Base-by-base conservation (phyloP, 2,329 filamentous ascomycete genomes). In the Fusarium graminum region DNA sequence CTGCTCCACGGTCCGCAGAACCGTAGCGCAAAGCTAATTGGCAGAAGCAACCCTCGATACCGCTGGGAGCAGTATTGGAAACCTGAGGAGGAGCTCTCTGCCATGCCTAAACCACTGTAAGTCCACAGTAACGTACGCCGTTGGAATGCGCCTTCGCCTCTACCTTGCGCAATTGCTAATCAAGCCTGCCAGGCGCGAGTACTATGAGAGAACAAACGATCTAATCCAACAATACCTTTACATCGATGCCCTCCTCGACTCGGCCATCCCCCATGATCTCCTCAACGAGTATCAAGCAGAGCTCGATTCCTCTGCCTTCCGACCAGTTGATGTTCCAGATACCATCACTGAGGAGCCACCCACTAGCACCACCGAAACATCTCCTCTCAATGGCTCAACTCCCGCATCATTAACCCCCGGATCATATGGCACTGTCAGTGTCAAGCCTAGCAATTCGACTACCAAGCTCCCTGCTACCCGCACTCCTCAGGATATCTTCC, bases 171-270 rank as follows among this genome's bases (percentile, higher is more conserved):
- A 51, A 22, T 39, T 38, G 32, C 49, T 63, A 52, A 58, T 52
- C 55, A 57, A 50, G 9, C 13, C 17, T 26, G 42, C 9, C 65
- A 90, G 88, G 61, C 91, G 93, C 44, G 75, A 90, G 73, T 97
- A 97, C 80, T 97, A 98, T 74, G 90, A 96, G 81, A 88, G 92
- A 41, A 94, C 90, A 74, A 98, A 98, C 79, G 89, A 90, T 69
- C 83, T 97, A 41, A 88, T 98, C 59, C 92, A 95, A 76, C 91
- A 97, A 76, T 98, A 97, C 76, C 84, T 96, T 65, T 97, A 96
- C 76, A 97, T 97, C 71, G 94, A 97, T 79, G 88, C 90, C 51
- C 83, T 98, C 56, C 85, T 98, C 63, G 93, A 97, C 79, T 97
- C 93, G 10, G 94, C 92, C 29, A 86, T 97, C n/a, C 94, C 94